These are phyloP conservation scores for Glomus cerebriforme DNA, from an alignment of 192 early-diverging fungal species.

Conservation along the genomic window DNA sequence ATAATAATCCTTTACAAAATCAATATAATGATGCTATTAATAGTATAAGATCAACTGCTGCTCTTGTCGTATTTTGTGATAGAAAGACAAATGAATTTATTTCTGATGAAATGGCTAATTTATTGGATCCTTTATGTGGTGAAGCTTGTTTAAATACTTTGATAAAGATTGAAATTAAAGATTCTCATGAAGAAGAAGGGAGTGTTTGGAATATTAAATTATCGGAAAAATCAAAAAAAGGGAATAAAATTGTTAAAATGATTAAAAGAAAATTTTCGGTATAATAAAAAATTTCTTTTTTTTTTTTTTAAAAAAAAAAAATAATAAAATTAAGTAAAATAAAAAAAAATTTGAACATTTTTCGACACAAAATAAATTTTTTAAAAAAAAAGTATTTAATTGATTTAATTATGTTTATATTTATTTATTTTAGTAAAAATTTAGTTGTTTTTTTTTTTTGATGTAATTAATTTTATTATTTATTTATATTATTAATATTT, in stretches of 20 bases:
- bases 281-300: neutral
- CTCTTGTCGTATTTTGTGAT: conserved; percentile 84
- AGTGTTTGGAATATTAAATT: conserved; percentile 45
- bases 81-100: conserved; percentile 72
- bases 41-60: conserved; percentile 72
- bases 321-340: too few species aligned
- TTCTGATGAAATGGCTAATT: conserved; percentile 47
- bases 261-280: neutral
- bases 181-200: conserved; percentile 40
- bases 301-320: too few species aligned
- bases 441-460: too few species aligned
- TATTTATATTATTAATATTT: too few species aligned
- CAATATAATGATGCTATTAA: conserved; percentile 30
- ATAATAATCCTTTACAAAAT: neutral
- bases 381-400: too few species aligned
- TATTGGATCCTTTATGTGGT: conserved; percentile 59
- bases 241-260: neutral
- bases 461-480: too few species aligned
- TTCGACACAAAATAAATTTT: too few species aligned
- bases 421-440: too few species aligned
- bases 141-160: conserved; percentile 66
- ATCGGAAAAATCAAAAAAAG: neutral
- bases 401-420: too few species aligned
- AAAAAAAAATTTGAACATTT: too few species aligned
- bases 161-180: conserved; percentile 44